A percentile compares a stretch with the other conserved stretches of the same genome.
Conservation (phyloP, 208 protist genomes). For the Acanthamoeba royreba region DNA sequence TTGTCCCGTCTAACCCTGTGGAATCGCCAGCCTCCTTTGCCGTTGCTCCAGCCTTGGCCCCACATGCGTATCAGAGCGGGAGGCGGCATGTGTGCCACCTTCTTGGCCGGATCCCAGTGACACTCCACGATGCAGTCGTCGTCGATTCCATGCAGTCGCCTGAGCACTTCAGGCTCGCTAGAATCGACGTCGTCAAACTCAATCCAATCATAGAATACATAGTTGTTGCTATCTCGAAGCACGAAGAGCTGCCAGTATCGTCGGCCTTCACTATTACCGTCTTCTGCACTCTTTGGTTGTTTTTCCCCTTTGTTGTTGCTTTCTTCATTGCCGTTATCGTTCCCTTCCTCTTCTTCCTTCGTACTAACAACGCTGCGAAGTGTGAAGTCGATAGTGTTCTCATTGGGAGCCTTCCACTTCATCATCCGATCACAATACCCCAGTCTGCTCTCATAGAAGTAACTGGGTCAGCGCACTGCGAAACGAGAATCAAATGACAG, state of each 20-base stretch:
- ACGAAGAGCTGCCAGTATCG: slow-evolving; percentile 7
- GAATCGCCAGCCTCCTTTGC: slow-evolving; percentile 13
- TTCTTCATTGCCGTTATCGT: neutral
- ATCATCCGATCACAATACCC: neutral
- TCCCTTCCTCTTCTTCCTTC: neutral
- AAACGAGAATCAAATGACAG: too few species aligned
- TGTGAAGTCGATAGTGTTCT: slow-evolving; percentile 11
- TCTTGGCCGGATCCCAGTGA: slow-evolving; percentile 19
- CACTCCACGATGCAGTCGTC: neutral
- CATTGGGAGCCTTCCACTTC: neutral
- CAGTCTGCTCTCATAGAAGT: neutral
- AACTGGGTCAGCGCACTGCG: neutral
- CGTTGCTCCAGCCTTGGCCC: neutral
- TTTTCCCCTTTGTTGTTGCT: neutral
- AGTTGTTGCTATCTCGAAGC: slow-evolving; percentile 13
- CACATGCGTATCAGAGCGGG: neutral
- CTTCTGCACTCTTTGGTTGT: neutral
- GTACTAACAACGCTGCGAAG: neutral
- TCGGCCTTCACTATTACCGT: neutral
- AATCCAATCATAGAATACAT: slow-evolving; percentile 7
- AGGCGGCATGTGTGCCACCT: neutral
- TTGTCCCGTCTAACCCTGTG: too few species aligned
- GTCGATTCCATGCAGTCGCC: neutral
- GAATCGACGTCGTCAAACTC: neutral
- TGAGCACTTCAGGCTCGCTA: neutral